These are phyloP conservation scores for Prunus mume DNA, from an alignment of 306 rosid genomes.

Conservation along the genomic window DNA sequence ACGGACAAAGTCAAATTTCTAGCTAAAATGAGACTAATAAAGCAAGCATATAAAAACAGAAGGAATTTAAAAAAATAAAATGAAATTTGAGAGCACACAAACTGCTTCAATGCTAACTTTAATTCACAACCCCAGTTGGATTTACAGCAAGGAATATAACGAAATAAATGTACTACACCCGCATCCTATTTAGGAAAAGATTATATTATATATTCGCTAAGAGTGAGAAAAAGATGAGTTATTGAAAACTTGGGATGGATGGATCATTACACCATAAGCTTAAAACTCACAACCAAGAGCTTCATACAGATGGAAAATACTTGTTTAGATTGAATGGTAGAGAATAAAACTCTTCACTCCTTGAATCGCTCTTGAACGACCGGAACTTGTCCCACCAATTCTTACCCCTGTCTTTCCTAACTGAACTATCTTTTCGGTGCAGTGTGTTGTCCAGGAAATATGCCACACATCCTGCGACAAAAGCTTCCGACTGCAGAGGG, in stretches of 20 bases:
- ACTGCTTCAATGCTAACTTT: conserved; percentile 34
- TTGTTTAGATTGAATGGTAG: conserved; percentile 93
- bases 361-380: conserved; percentile 70
- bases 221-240: conserved; percentile 22
- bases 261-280: conserved; percentile 25
- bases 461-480: conserved; percentile 81
- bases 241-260: conserved; percentile 11
- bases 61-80: neutral
- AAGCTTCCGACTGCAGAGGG: conserved; percentile 87
- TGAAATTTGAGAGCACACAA: conserved; percentile 13
- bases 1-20: too few species aligned
- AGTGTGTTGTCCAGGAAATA: conserved; percentile 89
- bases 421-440: conserved; percentile 50
- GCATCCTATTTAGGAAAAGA: conserved; percentile 32
- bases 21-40: too few species aligned
- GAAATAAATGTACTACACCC: conserved; percentile 34
- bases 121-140: conserved; percentile 40
- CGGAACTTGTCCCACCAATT: conserved; percentile 95
- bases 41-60: neutral
- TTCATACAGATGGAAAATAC: conserved; percentile 93
- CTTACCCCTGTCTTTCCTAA: conserved; percentile 92
- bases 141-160: conserved; percentile 51
- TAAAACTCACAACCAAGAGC: conserved; percentile 8
- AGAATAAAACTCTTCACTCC: conserved; percentile 94
- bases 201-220: conserved; percentile 34